Base-by-base conservation (phyloP, 2,329 filamentous ascomycete species). In the Trichoderma simmonsii region DNA sequence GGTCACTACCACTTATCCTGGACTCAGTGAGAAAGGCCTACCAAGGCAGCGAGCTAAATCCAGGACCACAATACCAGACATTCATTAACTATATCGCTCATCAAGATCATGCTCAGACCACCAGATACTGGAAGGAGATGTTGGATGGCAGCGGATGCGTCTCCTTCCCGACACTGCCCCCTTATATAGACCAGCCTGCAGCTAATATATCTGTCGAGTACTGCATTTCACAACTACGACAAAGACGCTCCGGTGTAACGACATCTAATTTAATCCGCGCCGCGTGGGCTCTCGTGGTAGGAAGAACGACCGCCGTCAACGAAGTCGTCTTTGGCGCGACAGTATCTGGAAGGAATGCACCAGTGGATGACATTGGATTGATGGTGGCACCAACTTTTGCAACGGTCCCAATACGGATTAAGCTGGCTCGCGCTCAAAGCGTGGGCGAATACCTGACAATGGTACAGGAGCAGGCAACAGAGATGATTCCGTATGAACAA, bases 241-340 rank as follows among this genome's bases (percentile, higher is more conserved):
- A 15, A 24, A 26, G 24, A 57, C 24, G 12, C 24, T 64, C 26
- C 12, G 21, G 43, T 26, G 61, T 67, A 2, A 77, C 74, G 1
- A 57, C 59, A 1, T 72, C 75, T 0, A 74, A 62, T 1, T 6
- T 75, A 1, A 34, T 77, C 6, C 73, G 75, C 0, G 84, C 85
- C 34, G 87, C 88, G 0, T 83, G 86, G 75, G 83, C 84, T 11
- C 84, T 86, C 59, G 76, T 91, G 3, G 76, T 89, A 5, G 79
- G 83, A 26, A 79, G 80, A 12, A 89, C 89, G 73, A 76, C 82
- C 2, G 86, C 73, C 4, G 57, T 67, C 0, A 32, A 80, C 2
- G 82, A 85, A 68, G 77, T 85, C 15, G 75, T 82, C 5, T 84
- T 85, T 69, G 83, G 84, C 2, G 79, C 81, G 70, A 84, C 82